Evolutionary conservation across 176 grass and related monocot species (phyloP).

Genomic region (sorghum (Sorghum bicolor)): DNA sequence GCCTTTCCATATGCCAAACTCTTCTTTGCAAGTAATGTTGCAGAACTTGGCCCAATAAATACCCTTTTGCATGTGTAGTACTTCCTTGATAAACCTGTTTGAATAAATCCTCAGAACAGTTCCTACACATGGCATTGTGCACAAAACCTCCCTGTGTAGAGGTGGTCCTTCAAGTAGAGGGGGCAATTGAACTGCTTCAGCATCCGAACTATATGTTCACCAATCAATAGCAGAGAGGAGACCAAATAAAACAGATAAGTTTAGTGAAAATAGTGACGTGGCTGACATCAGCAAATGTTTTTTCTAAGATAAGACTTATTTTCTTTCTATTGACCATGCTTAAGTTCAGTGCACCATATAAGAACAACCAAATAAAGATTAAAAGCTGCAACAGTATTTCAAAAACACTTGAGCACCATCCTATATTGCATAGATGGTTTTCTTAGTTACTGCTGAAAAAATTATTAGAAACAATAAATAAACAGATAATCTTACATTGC

Average conservation of each 20-base stretch:
- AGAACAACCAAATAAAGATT: conserved; percentile 11
- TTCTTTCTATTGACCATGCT: not conserved
- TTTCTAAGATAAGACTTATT: conserved; percentile 8
- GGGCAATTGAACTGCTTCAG: conserved; percentile 9
- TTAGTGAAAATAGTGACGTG: not conserved
- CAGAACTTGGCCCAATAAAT: conserved; percentile 71
- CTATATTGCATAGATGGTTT: not conserved
- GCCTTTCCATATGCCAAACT: conserved; percentile 73
- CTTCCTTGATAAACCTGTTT: conserved; percentile 40
- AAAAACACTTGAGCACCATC: not conserved
- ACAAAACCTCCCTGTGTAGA: conserved; percentile 58
- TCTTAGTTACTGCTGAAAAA: conserved; percentile 16
- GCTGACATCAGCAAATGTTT: conserved; percentile 15
- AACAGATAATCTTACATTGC: conserved; percentile 18
- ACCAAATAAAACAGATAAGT: not conserved
- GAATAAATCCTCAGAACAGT: conserved; percentile 65
- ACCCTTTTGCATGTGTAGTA: conserved; percentile 45
- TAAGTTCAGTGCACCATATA: not conserved
- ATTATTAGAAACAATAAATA: conserved; percentile 1
- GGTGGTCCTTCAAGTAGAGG: conserved; percentile 61
- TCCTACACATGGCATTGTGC: conserved; percentile 65
- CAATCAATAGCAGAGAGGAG: conserved; percentile 26
- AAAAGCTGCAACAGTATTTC: not conserved
- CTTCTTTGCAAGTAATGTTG: conserved; percentile 65
- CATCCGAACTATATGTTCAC: conserved; percentile 38